Evolutionary conservation across 495 filamentous ascomycete genomes (phyloP).

Genomic region (Antarctomyces pellizariae): DNA sequence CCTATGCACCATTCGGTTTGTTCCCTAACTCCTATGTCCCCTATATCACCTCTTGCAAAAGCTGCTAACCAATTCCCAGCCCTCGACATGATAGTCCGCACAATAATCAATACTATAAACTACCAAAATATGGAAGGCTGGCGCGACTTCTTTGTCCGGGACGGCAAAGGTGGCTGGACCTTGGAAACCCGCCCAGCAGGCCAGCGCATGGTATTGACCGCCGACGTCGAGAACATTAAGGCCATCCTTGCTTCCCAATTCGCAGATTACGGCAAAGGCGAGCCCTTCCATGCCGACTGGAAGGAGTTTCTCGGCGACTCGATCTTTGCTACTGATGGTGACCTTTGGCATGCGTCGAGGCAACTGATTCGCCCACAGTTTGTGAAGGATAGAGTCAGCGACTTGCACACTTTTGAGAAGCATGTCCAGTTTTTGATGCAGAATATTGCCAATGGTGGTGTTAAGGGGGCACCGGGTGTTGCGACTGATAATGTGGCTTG

Average conservation of each 20-base stretch:
- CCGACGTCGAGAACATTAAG: conserved; percentile 70
- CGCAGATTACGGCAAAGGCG: conserved; percentile 46
- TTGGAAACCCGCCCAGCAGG: conserved; percentile 32
- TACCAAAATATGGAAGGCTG: conserved; percentile 38
- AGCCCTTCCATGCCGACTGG: conserved; percentile 45
- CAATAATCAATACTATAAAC: conserved; percentile 22
- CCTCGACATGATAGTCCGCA: conserved; percentile 32
- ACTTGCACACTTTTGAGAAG: conserved; percentile 57
- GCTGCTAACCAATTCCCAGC: conserved; percentile 25
- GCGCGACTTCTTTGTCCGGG: conserved; percentile 22
- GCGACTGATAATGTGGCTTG: conserved; percentile 16
- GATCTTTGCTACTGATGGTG: conserved; percentile 61
- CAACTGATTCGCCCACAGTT: conserved; percentile 71
- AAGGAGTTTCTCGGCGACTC: conserved; percentile 50
- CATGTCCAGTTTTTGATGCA: conserved; percentile 42
- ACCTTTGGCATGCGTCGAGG: conserved; percentile 48
- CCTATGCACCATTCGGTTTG: conserved; percentile 14
- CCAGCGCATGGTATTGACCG: conserved; percentile 37
- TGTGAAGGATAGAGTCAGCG: conserved; percentile 52
- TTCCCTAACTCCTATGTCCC: background rate
- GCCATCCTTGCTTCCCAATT: conserved; percentile 60
- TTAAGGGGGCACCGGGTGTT: conserved; percentile 20
- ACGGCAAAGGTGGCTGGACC: conserved; percentile 20
- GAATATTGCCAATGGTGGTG: conserved; percentile 32
- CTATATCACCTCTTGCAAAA: background rate